A percentile compares a stretch with the other conserved stretches of the same genome.
Evolutionary conservation across 2,329 filamentous ascomycete genomes (phyloP).

Genomic region (Aspergillus fumigatiaffinis): DNA sequence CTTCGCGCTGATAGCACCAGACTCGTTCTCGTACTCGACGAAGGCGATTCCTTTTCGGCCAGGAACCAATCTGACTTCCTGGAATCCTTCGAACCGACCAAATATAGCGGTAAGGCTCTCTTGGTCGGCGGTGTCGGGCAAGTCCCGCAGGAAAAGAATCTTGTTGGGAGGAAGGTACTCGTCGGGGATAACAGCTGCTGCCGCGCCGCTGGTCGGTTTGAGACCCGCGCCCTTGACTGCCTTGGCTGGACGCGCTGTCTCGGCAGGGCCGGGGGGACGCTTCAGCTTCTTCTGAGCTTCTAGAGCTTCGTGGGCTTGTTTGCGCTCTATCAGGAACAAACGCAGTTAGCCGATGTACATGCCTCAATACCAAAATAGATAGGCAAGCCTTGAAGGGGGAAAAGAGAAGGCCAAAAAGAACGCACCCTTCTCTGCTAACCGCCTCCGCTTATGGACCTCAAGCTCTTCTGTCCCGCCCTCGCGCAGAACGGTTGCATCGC

Average conservation of each 20-base stretch:
- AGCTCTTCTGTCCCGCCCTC: slow-evolving; percentile 75
- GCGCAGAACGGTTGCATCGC: slow-evolving; percentile 78
- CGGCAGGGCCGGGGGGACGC: slow-evolving; percentile 51
- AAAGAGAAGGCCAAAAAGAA: slow-evolving; percentile 4
- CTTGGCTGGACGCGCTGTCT: slow-evolving; percentile 61
- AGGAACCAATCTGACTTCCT: slow-evolving; percentile 85
- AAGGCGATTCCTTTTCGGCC: slow-evolving; percentile 87
- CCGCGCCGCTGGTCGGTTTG: slow-evolving; percentile 67
- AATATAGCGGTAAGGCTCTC: slow-evolving; percentile 79
- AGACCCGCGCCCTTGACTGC: slow-evolving; percentile 67
- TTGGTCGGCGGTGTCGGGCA: slow-evolving; percentile 81
- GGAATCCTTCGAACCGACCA: slow-evolving; percentile 86
- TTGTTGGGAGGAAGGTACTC: slow-evolving; percentile 98
- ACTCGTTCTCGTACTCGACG: slow-evolving; percentile 90
- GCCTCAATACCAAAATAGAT: background rate
- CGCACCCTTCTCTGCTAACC: slow-evolving; percentile 83
- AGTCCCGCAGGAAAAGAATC: slow-evolving; percentile 87
- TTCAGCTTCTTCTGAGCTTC: slow-evolving; percentile 76
- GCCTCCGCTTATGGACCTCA: slow-evolving; percentile 77
- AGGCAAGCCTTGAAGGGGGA: slow-evolving; percentile 8
- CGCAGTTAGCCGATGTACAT: background rate
- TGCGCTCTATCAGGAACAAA: slow-evolving; percentile 52
- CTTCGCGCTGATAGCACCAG: slow-evolving; percentile 86
- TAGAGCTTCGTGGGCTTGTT: slow-evolving; percentile 76
- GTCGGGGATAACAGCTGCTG: slow-evolving; percentile 79